phyloP scores from a whole-genome alignment of 441 rosid genomes.

The Eruca vesicaria region DNA sequence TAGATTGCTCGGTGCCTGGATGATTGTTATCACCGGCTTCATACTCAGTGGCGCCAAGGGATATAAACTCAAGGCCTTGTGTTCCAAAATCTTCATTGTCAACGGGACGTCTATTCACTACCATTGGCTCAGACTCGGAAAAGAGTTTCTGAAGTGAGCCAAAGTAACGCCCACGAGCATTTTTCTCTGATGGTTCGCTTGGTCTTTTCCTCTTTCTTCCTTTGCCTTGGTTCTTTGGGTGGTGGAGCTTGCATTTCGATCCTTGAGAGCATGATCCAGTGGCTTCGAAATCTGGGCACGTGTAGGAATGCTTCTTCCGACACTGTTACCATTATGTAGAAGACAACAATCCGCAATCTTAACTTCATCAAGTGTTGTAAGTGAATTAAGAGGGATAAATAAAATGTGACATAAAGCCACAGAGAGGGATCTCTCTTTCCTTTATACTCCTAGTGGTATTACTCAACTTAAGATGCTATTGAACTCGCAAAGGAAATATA shows the following conservation, averaged over 20 bases:
- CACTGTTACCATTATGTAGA: constrained; percentile 67
- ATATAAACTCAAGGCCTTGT: constrained; percentile 47
- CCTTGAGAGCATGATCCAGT: constrained; percentile 81
- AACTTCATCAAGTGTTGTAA: constrained; percentile 7
- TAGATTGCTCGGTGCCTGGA: constrained; percentile 29
- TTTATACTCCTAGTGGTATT: not conserved
- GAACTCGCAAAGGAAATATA: not conserved
- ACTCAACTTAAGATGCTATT: not conserved
- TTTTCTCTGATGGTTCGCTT: constrained; percentile 41
- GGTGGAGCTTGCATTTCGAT: constrained; percentile 91
- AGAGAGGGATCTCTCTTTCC: not conserved
- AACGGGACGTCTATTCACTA: constrained; percentile 19
- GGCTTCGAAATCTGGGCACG: constrained; percentile 76
- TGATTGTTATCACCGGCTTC: constrained; percentile 29
- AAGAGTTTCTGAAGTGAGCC: constrained; percentile 36
- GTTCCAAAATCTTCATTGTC: constrained; percentile 33
- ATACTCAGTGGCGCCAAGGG: constrained; percentile 51
- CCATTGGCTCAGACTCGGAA: constrained; percentile 25
- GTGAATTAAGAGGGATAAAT: constrained; percentile 7
- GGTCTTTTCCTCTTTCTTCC: constrained; percentile 66
- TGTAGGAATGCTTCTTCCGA: constrained; percentile 91
- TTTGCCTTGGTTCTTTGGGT: constrained; percentile 67
- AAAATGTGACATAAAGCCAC: constrained; percentile 17
- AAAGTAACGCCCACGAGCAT: constrained; percentile 66
- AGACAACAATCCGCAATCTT: constrained; percentile 24